phyloP scores from a whole-genome alignment of 352 stramenopile species.

The Pythium guiyangense region DNA sequence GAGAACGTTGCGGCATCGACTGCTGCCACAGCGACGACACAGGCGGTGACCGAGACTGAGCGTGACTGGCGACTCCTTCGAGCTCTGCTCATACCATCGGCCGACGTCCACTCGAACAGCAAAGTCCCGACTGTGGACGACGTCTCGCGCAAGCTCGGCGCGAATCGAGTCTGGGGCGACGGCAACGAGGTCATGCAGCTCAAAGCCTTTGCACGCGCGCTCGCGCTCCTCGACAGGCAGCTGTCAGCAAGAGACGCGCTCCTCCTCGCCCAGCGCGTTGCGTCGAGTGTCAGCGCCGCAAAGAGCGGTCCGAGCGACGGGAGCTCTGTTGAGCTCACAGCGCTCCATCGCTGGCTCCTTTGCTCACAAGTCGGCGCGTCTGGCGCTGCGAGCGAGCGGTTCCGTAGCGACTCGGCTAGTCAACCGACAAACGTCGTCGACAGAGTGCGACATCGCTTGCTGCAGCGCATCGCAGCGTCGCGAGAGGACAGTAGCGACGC shows the following conservation, averaged over 20 bases:
- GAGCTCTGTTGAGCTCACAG: slow-evolving; percentile 25
- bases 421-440: slow-evolving; percentile 17
- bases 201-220: slow-evolving; percentile 38
- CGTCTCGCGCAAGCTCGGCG: slow-evolving; percentile 39
- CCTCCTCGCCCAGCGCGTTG: slow-evolving; percentile 22
- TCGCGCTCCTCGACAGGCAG: slow-evolving; percentile 33
- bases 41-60: no score
- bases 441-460: slow-evolving; percentile 18
- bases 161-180: slow-evolving; percentile 54
- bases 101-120: slow-evolving; percentile 2
- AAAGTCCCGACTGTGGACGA: slow-evolving; percentile 25
- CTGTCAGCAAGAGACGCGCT: slow-evolving; percentile 31
- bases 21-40: no score
- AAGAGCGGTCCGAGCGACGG: slow-evolving; percentile 2
- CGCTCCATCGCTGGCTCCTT: slow-evolving; percentile 15
- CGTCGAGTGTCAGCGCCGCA: slow-evolving; percentile 5
- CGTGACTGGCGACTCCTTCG: slow-evolving; percentile 16
- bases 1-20: no score
- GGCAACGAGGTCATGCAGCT: slow-evolving; percentile 57
- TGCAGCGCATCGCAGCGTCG: slow-evolving; percentile 3
- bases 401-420: not conserved
- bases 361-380: not conserved
- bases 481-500: no score
- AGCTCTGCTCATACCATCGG: slow-evolving; percentile 16
- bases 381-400: not conserved